These are phyloP conservation scores for Ceratocystis variospora DNA, from an alignment of 2,329 filamentous ascomycete genomes.

Conservation along the genomic window DNA sequence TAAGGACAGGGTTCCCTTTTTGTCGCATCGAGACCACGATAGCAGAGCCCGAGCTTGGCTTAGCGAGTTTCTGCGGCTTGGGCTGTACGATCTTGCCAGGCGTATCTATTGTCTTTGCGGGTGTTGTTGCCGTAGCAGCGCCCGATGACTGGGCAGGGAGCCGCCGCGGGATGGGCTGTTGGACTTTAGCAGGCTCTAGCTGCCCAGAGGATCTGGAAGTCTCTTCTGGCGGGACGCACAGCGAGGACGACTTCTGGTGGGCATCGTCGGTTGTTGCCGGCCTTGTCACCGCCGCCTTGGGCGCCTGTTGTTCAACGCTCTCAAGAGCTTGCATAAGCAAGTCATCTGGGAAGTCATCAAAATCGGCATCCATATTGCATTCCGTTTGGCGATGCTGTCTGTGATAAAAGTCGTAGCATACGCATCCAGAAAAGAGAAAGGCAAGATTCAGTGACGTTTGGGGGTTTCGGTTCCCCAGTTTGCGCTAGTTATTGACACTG, in stretches of 20 bases:
- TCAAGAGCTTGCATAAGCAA: conserved; percentile 18
- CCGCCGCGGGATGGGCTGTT: conserved; percentile 40
- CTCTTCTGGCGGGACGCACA: background rate
- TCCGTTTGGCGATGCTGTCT: background rate
- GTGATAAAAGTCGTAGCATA: no score
- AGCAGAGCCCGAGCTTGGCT: conserved; percentile 50
- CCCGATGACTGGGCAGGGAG: conserved; percentile 33
- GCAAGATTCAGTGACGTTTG: background rate
- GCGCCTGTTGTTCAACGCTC: conserved; percentile 13
- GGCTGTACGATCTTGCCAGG: conserved; percentile 61
- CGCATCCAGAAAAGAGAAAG: background rate
- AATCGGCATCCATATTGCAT: conserved; percentile 18
- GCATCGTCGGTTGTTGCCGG: background rate
- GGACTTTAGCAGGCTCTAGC: conserved; percentile 24
- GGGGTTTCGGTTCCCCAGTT: background rate
- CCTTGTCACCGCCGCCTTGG: conserved; percentile 4
- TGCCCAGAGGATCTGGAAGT: background rate
- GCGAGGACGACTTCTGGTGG: background rate
- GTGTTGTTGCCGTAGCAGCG: conserved; percentile 20
- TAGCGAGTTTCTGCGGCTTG: conserved; percentile 70
- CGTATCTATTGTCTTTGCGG: conserved; percentile 21
- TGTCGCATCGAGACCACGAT: conserved; percentile 86
- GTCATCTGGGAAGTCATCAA: conserved; percentile 19
- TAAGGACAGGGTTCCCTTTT: conserved; percentile 86
- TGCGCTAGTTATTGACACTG: conserved; percentile 7